These are phyloP conservation scores for Pseudisothecium myosuroides DNA, from an alignment of 225 moss, liverwort and hornwort species.

Conservation along the genomic window DNA sequence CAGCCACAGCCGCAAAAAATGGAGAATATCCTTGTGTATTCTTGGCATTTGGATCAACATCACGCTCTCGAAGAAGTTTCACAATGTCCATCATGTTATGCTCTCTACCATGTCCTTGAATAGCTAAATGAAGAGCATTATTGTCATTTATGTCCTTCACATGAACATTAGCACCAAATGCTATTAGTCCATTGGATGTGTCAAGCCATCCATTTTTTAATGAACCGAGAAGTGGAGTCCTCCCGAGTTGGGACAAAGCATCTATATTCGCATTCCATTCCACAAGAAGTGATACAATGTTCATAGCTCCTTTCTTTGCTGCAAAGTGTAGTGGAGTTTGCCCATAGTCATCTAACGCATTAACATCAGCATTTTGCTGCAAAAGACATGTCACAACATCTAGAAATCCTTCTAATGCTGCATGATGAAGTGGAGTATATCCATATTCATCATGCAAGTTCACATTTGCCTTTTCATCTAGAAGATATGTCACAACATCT, in stretches of 20 bases:
- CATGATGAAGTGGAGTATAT: not conserved
- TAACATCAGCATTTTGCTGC: too few relatives aligned
- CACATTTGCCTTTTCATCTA: accelerated
- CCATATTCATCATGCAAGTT: accelerated
- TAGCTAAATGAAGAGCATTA: not conserved
- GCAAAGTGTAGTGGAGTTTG: accelerated
- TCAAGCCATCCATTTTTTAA: accelerated
- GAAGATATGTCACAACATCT: not conserved
- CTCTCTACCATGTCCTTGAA: accelerated
- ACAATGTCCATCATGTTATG: not conserved
- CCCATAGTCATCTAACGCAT: accelerated
- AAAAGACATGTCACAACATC: not conserved
- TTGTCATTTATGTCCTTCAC: accelerated
- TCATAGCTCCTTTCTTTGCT: accelerated
- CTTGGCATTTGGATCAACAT: not conserved
- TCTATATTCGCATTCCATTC: accelerated
- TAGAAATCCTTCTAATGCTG: accelerated
- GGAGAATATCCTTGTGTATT: not conserved
- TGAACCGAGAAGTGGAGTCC: accelerated
- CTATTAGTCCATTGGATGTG: accelerated
- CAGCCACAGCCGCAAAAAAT: not conserved
- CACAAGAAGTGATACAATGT: accelerated
- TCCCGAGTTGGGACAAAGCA: accelerated
- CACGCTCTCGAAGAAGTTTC: not conserved
- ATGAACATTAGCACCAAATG: not conserved